These are phyloP conservation scores for Vitis hybrid DNA, from an alignment of 177 flowering plant genomes.

Conservation along the genomic window DNA sequence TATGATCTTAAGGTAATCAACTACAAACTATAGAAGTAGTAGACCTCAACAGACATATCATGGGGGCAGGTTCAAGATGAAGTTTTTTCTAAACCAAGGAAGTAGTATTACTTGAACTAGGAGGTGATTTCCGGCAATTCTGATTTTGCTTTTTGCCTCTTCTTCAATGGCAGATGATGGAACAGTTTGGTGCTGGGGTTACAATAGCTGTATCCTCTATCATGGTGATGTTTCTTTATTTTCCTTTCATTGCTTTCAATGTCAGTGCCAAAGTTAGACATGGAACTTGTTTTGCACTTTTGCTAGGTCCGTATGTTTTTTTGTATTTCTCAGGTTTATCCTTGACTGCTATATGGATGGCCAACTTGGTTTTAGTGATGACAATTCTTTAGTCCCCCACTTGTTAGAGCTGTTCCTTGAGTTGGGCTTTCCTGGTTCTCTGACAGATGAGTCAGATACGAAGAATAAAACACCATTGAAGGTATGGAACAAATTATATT, in stretches of 20 bases:
- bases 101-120: neutral
- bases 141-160: slow-evolving; percentile 6
- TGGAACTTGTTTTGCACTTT: neutral
- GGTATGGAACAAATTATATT: slow-evolving; percentile 36
- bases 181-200: slow-evolving; percentile 96
- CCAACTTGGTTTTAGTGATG: slow-evolving; percentile 72
- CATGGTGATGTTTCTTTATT: neutral
- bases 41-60: too few species aligned
- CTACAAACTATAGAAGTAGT: too few species aligned
- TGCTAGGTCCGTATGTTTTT: neutral
- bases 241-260: slow-evolving; percentile 6
- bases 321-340: slow-evolving; percentile 16
- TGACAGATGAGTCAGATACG: slow-evolving; percentile 31
- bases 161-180: slow-evolving; percentile 77
- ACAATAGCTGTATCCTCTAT: slow-evolving; percentile 81
- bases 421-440: slow-evolving; percentile 39
- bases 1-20: too few species aligned
- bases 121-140: neutral
- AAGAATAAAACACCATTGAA: slow-evolving; percentile 40
- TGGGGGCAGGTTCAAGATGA: neutral
- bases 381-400: slow-evolving; percentile 52
- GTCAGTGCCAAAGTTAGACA: neutral
- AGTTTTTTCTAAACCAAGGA: neutral
- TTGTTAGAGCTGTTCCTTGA: slow-evolving; percentile 53
- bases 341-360: slow-evolving; percentile 76